Evolutionary conservation across 2,329 filamentous ascomycete species (phyloP).

Genomic region (Anisogramma anomala): DNA sequence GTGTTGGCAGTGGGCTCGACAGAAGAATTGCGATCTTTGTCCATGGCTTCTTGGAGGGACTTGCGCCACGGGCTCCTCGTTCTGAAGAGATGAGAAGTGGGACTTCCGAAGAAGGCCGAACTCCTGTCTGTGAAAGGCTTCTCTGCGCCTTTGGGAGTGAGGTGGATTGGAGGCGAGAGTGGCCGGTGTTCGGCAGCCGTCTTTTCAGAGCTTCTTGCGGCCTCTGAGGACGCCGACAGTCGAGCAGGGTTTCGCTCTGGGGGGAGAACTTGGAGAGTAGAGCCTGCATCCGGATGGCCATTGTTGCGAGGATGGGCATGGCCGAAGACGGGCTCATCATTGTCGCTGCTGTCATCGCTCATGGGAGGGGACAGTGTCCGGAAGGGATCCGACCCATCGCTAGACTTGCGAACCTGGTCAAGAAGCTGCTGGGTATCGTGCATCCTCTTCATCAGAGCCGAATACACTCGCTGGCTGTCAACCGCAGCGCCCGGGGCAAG

Average conservation of each 20-base stretch:
- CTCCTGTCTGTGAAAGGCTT: slow-evolving; percentile 23
- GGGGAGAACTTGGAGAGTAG: background rate
- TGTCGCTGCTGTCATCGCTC: slow-evolving; percentile 3
- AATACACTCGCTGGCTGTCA: slow-evolving; percentile 50
- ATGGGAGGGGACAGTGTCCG: slow-evolving; percentile 9
- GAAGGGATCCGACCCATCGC: slow-evolving; percentile 13
- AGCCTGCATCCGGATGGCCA: background rate
- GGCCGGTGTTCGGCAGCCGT: background rate
- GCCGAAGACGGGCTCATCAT: background rate
- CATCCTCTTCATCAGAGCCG: slow-evolving; percentile 49
- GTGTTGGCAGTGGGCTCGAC: slow-evolving; percentile 1
- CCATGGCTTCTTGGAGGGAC: slow-evolving; percentile 36
- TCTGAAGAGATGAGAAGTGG: slow-evolving; percentile 39
- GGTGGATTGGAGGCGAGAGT: slow-evolving; percentile 3
- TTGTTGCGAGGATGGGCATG: background rate
- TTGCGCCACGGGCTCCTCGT: slow-evolving; percentile 45
- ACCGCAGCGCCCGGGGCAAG: slow-evolving; percentile 24
- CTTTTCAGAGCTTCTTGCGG: background rate
- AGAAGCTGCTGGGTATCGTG: slow-evolving; percentile 27
- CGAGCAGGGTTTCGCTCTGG: background rate
- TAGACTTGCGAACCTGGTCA: slow-evolving; percentile 14
- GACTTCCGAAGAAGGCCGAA: slow-evolving; percentile 42
- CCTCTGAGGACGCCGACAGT: background rate
- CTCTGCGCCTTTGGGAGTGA: background rate
- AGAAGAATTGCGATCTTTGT: slow-evolving; percentile 14